Evolutionary conservation across 345 rosid genomes (phyloP).

Genomic region (Diplotaxis tenuifolia): DNA sequence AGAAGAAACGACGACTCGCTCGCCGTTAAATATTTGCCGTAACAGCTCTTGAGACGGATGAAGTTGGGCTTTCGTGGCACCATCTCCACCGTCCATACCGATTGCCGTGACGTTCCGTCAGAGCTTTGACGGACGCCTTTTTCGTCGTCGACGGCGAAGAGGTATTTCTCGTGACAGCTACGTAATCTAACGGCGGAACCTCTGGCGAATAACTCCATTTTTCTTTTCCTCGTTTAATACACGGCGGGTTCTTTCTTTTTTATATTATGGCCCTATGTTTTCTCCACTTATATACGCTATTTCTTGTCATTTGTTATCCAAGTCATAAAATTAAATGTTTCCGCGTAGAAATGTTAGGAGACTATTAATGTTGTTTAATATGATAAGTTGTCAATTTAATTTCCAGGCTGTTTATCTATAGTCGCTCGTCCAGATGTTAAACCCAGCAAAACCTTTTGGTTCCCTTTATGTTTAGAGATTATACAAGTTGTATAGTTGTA

Average conservation of each 20-base stretch:
- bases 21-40: conserved; percentile 70
- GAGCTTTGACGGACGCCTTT: conserved; percentile 65
- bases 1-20: conserved; percentile 59
- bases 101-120: conserved; percentile 46
- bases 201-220: conserved; percentile 67
- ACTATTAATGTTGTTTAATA: background rate
- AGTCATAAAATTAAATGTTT: background rate
- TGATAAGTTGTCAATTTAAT: background rate
- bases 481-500: conserved; percentile 1
- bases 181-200: conserved; percentile 67
- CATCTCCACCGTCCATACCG: conserved; percentile 70
- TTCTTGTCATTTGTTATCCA: conserved; percentile 1
- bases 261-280: background rate
- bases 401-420: conserved; percentile 24
- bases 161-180: conserved; percentile 77
- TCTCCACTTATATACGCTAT: background rate
- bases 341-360: conserved; percentile 2
- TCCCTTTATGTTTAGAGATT: too few species aligned
- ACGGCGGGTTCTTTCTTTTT: background rate
- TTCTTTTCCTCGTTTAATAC: background rate
- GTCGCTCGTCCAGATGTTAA: conserved; percentile 4
- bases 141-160: conserved; percentile 66
- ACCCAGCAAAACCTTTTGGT: background rate
- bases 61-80: conserved; percentile 44
- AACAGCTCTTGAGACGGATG: conserved; percentile 61